Evolutionary conservation across 108 stramenopile species (phyloP).

Genomic region (Nitzschia putrida): DNA sequence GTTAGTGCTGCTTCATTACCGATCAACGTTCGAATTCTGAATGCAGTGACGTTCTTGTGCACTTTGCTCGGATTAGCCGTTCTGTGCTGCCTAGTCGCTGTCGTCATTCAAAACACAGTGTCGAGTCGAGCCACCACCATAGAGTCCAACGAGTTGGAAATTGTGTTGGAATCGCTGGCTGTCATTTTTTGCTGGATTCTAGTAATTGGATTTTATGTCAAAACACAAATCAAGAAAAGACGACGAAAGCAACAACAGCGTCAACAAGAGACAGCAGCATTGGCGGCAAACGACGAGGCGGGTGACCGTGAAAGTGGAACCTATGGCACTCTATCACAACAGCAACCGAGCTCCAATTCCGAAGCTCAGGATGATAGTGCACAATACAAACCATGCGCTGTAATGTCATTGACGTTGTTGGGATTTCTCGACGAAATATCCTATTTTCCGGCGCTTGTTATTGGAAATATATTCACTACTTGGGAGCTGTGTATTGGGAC

Average conservation of each 20-base stretch:
- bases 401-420: constrained; percentile 55
- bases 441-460: constrained; percentile 70
- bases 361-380: neutral
- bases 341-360: neutral
- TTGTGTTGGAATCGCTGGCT: constrained; percentile 40
- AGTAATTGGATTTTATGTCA: constrained; percentile 13
- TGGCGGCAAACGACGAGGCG: neutral
- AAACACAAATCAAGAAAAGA: constrained; percentile 36
- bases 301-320: neutral
- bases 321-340: constrained; percentile 2
- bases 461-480: constrained; percentile 64
- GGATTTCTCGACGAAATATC: constrained; percentile 74
- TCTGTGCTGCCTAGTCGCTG: neutral
- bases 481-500: constrained; percentile 63
- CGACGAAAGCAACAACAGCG: constrained; percentile 33
- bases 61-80: constrained; percentile 48
- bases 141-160: too few species aligned
- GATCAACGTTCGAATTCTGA: constrained; percentile 35
- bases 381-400: constrained; percentile 35
- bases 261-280: constrained; percentile 5
- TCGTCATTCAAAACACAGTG: neutral
- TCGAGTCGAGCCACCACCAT: constrained; percentile 8
- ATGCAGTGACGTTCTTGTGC: constrained; percentile 53
- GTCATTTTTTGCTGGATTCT: constrained; percentile 57
- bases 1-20: constrained; percentile 34